phyloP scores from a whole-genome alignment of 352 stramenopile genomes.

The Phytophthora citricola region DNA sequence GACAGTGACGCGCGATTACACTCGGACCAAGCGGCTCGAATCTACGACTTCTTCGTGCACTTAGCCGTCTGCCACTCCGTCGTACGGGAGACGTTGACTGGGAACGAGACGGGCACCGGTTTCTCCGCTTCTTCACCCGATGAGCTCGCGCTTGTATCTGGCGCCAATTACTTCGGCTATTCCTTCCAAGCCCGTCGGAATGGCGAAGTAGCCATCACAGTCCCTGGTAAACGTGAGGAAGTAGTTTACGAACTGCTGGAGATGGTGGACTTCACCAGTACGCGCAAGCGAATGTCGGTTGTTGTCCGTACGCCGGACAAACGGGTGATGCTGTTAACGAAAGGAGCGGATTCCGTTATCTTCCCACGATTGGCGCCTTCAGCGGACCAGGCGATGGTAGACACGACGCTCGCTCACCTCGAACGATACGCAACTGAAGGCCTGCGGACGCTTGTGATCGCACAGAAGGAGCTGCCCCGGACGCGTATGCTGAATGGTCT shows the following conservation, averaged over 20 bases:
- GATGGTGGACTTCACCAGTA: slow-evolving; percentile 98
- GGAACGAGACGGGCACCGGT: slow-evolving; percentile 43
- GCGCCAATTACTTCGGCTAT: slow-evolving; percentile 85
- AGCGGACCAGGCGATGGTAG: slow-evolving; percentile 43
- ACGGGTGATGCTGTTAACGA: slow-evolving; percentile 76
- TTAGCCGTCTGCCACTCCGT: slow-evolving; percentile 89
- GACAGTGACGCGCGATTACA: slow-evolving; percentile 55
- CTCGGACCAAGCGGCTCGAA: slow-evolving; percentile 65
- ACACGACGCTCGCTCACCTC: slow-evolving; percentile 77
- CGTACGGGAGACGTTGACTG: slow-evolving; percentile 71
- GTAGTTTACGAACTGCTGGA: slow-evolving; percentile 91
- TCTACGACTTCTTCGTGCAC: slow-evolving; percentile 85
- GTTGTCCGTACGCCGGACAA: slow-evolving; percentile 89
- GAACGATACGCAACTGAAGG: slow-evolving; percentile 88
- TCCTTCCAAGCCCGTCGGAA: slow-evolving; percentile 74
- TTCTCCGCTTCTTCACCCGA: slow-evolving; percentile 87
- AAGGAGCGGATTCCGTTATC: slow-evolving; percentile 87
- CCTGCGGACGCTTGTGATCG: slow-evolving; percentile 90
- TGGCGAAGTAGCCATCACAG: slow-evolving; percentile 59
- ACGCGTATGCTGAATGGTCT: slow-evolving; percentile 78
- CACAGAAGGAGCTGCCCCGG: slow-evolving; percentile 77
- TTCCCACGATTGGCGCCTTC: slow-evolving; percentile 58
- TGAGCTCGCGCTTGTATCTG: slow-evolving; percentile 82
- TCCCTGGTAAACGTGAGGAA: slow-evolving; percentile 45
- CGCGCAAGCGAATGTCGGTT: slow-evolving; percentile 99